phyloP scores from a whole-genome alignment of 352 stramenopile species.

The Globisporangium alternatum region DNA sequence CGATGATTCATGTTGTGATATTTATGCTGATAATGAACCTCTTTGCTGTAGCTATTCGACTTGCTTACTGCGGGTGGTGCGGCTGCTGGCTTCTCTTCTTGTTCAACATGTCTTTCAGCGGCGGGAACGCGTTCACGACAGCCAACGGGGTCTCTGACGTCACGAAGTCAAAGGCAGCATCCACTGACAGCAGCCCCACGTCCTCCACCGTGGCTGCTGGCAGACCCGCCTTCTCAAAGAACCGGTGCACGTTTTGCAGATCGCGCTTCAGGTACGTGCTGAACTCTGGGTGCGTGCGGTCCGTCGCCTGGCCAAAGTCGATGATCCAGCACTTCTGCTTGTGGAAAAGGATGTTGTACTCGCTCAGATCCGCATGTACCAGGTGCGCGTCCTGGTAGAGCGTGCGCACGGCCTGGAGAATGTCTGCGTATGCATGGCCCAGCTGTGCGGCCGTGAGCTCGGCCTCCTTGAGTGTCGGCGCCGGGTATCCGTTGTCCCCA shows the following conservation, averaged over 20 bases:
- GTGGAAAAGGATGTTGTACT: constrained; percentile 90
- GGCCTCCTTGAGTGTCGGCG: constrained; percentile 65
- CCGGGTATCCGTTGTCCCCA: constrained; percentile 47
- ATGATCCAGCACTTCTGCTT: constrained; percentile 84
- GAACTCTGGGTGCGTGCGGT: constrained; percentile 72
- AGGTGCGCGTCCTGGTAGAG: constrained; percentile 56
- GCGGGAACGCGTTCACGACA: constrained; percentile 26
- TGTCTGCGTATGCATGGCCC: constrained; percentile 48
- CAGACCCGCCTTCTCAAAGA: constrained; percentile 64
- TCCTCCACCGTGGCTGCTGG: constrained; percentile 31
- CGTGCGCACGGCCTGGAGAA: constrained; percentile 40
- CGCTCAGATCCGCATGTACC: constrained; percentile 67
- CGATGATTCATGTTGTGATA: no score
- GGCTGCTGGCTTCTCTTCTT: constrained; percentile 21
- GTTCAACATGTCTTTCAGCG: constrained; percentile 27
- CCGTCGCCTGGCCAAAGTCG: constrained; percentile 90
- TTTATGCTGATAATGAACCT: no score
- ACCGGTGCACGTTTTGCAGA: constrained; percentile 67
- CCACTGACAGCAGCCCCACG: constrained; percentile 38
- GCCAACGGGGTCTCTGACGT: constrained; percentile 27
- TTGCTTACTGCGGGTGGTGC: constrained; percentile 1
- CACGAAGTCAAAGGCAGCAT: constrained; percentile 43
- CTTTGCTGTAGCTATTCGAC: not conserved
- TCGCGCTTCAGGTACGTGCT: constrained; percentile 69
- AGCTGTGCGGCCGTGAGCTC: constrained; percentile 53